Base-by-base conservation (phyloP, 2,329 filamentous ascomycete species). In the Elsinoe perseae region DNA sequence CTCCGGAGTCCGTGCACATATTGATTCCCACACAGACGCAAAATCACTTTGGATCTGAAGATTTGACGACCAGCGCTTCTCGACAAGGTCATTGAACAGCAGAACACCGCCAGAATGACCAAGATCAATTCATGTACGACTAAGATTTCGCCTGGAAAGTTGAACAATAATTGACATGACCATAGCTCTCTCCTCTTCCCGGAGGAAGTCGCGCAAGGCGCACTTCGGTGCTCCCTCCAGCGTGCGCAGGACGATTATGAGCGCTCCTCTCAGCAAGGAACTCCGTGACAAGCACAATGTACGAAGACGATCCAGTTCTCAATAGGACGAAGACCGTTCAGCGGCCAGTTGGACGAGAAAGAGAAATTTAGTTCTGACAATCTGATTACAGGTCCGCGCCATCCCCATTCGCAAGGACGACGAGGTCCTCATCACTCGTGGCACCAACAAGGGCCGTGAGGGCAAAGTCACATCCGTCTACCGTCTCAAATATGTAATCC, bases 271-370 rank as follows among this genome's bases (percentile, higher is more conserved):
- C 68, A 87, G 82, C 81, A 95, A 95, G 83, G 93, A 98, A 81
- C 85, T 98, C 74, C 86, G 90, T 74, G 91, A 95, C 80, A 93
- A 98, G 85, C 88, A 98, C 87, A 95, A 95, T 78, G 93, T 96
- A 82, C 66, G 87, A 36, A 5, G 4, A 28, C 14, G 12, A 25
- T 38, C 25, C 23, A 38, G 18, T 46, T 52, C 38, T 20, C 28
- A 42, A 42, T 20, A 42, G 20, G 6, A 28, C 8, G 20, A 50
- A 9, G n/a, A 40, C 30, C 8, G 18, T 32, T 30, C 30, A 57
- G 21, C 46, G 52, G 42, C 14, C 43, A 32, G 50, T 42, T 16
- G 21, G 16, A 32, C 57, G 36, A 40, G 30, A 16, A 25, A 23
- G 46, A 38, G 56, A 44, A 58, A 44, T 27, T 43, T 23, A 30